Percentiles rank a stretch among this genome's conserved stretches.
Conservation (phyloP, 805 yeast species). For the Peterozyma xylosa region DNA sequence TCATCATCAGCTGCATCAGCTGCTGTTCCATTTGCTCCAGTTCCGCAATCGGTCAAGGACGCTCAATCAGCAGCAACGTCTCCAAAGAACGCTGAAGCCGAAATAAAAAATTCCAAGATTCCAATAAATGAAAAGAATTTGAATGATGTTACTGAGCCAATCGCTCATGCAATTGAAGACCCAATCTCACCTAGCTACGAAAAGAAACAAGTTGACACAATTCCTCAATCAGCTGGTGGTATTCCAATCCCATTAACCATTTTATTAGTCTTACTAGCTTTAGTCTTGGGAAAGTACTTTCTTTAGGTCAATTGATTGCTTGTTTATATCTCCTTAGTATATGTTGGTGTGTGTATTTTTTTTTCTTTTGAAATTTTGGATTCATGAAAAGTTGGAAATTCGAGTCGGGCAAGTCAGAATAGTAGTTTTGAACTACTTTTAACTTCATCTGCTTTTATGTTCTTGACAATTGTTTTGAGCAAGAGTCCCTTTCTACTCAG, state of each 20-base stretch:
- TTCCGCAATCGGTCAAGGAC: constrained; percentile 1
- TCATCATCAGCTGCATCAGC: background rate
- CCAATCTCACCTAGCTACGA: background rate
- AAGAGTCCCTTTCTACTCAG: no score
- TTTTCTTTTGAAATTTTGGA: background rate
- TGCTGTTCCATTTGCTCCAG: background rate
- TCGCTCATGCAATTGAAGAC: background rate
- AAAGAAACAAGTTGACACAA: background rate
- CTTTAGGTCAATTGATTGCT: constrained; percentile 1
- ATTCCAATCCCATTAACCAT: constrained; percentile 8
- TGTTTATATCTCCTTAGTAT: background rate
- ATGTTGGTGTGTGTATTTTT: background rate
- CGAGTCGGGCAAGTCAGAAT: background rate
- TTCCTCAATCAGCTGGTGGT: constrained; percentile 7
- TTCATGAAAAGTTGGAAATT: background rate
- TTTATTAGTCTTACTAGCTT: constrained; percentile 5
- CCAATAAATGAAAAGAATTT: background rate
- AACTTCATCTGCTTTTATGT: background rate
- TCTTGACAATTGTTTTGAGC: no score
- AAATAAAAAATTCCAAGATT: background rate
- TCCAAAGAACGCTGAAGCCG: background rate
- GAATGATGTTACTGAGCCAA: background rate
- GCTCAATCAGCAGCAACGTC: background rate
- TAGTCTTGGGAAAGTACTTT: constrained; percentile 6
- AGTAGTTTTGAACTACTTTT: background rate